Evolutionary conservation across 805 yeast genomes (phyloP), one percentile per base, ranked within the genome.

Genomic region (Metschnikowia peoriensis): DNA sequence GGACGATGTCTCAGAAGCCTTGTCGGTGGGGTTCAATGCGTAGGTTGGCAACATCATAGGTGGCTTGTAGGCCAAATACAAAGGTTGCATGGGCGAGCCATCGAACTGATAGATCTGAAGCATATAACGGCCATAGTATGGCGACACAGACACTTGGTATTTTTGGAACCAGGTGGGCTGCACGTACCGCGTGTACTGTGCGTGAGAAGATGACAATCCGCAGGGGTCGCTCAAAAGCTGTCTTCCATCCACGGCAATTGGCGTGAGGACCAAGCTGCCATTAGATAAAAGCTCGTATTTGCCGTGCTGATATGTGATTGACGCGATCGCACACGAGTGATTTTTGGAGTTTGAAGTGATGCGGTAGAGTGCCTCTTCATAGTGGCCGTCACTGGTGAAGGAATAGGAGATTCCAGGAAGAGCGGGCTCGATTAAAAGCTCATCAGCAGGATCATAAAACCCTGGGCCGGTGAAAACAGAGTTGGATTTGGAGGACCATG

Each of bases 381-480:
- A 94, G 68, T 76, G 82, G 6, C 98, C 98, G 70, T 94, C 98
- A 27, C 80, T 85, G 1, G 97, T 92, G 76, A 94, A 94, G 1
- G 97, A 89, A 70, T 86, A 89, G 6, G 96, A 86, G 50, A 93
- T 82, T 38, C 99, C 99, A 1, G 99, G 97, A 41, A 94, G 78
- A 8, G 92, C 93, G 1, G 99, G 99, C 68, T 94, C 99, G 55
- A 91, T 89, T 52, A 94, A 75, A 15, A 93, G 80, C 69, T 94
- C 99, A 66, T 93, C 97, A 29, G 91, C 88, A 2, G 99, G 99
- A 68, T 94, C 98, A 67, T 83, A 94, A 66, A 94, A 94, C 1
- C 92, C 88, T 7, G 98, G 97, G 0, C 99, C 99, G 0, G 99
- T 94, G 74, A 93, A 86, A 7, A 94, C 99, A 11, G 96, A 84